These are phyloP conservation scores for Pyrenochaeta sp. DNA, from an alignment of 2,329 filamentous ascomycete genomes.

Conservation along the genomic window DNA sequence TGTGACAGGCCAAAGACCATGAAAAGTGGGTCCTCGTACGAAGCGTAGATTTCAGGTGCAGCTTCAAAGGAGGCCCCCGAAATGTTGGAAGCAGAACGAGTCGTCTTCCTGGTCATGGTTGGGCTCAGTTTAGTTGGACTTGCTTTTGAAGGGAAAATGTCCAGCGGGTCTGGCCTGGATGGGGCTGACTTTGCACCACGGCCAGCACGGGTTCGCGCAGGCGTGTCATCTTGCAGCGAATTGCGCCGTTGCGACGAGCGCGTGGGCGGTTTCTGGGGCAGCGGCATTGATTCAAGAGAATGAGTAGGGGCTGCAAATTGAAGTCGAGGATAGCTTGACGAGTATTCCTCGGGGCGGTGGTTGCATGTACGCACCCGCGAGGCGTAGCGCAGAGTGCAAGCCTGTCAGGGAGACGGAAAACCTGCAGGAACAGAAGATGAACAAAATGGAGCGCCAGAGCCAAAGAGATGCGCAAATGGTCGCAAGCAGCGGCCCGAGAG, in stretches of 20 bases:
- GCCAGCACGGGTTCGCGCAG: constrained; percentile 44
- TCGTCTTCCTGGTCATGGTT: constrained; percentile 42
- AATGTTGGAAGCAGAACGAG: constrained; percentile 47
- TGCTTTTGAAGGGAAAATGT: constrained; percentile 33
- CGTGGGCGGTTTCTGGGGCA: constrained; percentile 33
- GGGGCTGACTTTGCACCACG: constrained; percentile 41
- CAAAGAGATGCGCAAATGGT: constrained; percentile 19
- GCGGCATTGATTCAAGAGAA: constrained; percentile 31
- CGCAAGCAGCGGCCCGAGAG: constrained; percentile 17
- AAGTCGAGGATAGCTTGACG: constrained; percentile 12
- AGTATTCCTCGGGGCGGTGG: constrained; percentile 25
- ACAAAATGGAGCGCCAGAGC: constrained; percentile 26
- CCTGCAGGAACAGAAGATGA: constrained; percentile 32
- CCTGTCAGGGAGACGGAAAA: constrained; percentile 42
- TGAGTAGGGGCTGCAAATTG: constrained; percentile 11
- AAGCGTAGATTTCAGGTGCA: constrained; percentile 39
- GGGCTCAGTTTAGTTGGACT: constrained; percentile 37
- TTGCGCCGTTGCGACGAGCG: constrained; percentile 42
- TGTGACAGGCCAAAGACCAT: constrained; percentile 45
- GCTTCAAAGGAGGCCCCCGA: constrained; percentile 43
- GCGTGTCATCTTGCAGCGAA: constrained; percentile 43
- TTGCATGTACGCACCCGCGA: constrained; percentile 38
- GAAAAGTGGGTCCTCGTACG: constrained; percentile 43
- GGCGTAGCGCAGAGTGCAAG: constrained; percentile 46
- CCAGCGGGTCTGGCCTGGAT: constrained; percentile 37